A percentile compares a stretch with the other conserved stretches of the same genome.
phyloP scores from a whole-genome alignment of 2,329 filamentous ascomycete species.

The Lojkania enalia region DNA sequence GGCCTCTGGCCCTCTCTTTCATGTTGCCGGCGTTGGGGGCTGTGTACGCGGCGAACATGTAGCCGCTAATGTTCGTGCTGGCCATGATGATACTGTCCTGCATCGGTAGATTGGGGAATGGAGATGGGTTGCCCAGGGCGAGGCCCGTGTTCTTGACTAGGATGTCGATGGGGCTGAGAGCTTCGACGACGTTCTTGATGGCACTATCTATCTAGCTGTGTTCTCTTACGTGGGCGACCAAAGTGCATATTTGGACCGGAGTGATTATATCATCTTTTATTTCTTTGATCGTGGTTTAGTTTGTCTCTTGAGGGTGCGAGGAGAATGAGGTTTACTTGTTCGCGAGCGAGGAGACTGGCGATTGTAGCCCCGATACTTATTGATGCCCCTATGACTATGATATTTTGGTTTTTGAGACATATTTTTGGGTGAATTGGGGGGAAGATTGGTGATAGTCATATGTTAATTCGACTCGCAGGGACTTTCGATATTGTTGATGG shows the following conservation, averaged over 20 bases:
- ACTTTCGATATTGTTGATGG: too few relatives aligned
- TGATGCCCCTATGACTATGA: conserved; percentile 43
- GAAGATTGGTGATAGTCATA: too few relatives aligned
- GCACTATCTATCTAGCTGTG: conserved; percentile 35
- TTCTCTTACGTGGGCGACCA: conserved; percentile 41
- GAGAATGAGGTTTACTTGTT: conserved; percentile 49
- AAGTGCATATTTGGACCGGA: conserved; percentile 27
- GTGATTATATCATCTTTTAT: conserved; percentile 16
- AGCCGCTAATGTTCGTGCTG: conserved; percentile 53
- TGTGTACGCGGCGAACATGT: conserved; percentile 52
- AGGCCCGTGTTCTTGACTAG: conserved; percentile 56
- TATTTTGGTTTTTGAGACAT: not conserved
- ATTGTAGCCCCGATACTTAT: conserved; percentile 55
- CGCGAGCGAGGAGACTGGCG: conserved; percentile 43
- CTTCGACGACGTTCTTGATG: conserved; percentile 25
- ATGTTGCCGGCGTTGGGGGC: conserved; percentile 50
- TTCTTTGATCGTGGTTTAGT: conserved; percentile 22
- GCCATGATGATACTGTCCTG: conserved; percentile 51
- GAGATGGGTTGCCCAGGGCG: conserved; percentile 50
- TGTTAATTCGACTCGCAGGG: too few relatives aligned
- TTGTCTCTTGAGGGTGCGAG: conserved; percentile 45
- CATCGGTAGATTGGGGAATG: conserved; percentile 49
- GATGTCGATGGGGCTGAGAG: conserved; percentile 48
- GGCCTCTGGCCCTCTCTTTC: conserved; percentile 45
- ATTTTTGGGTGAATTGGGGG: too few relatives aligned